phyloP scores from a whole-genome alignment of 148 eudicot species.

The Fagopyrum tataricum region DNA sequence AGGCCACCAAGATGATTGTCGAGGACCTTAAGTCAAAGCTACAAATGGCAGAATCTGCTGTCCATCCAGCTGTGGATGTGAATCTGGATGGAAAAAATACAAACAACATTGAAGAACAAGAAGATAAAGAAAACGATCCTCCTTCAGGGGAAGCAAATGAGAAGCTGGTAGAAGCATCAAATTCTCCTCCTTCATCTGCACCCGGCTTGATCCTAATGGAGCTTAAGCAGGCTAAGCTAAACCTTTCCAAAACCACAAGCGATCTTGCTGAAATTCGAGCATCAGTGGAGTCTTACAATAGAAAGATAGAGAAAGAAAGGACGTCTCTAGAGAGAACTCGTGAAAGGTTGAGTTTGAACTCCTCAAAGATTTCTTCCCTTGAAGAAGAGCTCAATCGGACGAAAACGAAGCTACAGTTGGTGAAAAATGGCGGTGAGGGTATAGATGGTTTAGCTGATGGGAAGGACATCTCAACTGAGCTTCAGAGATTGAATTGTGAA shows the following conservation, averaged over 20 bases:
- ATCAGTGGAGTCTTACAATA: conserved; percentile 61
- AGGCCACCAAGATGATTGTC: conserved; percentile 59
- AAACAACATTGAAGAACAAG: conserved; percentile 22
- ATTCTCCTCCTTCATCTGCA: conserved; percentile 33
- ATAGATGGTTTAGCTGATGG: conserved; percentile 24
- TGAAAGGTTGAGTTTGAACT: conserved; percentile 54
- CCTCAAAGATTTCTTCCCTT: conserved; percentile 55
- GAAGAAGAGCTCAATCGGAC: conserved; percentile 64
- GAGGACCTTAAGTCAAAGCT: conserved; percentile 76
- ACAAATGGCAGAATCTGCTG: conserved; percentile 50
- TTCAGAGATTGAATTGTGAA: conserved; percentile 59
- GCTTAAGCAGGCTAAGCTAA: conserved; percentile 77
- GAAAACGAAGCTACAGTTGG: conserved; percentile 31
- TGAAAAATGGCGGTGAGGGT: conserved; percentile 21
- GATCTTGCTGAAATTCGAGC: conserved; percentile 79
- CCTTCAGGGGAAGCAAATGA: conserved; percentile 20
- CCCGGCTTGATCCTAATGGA: conserved; percentile 68
- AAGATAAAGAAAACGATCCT: conserved; percentile 39
- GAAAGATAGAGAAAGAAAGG: conserved; percentile 72
- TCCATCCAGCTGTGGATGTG: conserved; percentile 19
- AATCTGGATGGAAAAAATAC: conserved; percentile 14
- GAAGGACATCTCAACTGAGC: conserved; percentile 43
- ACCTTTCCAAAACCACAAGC: conserved; percentile 65
- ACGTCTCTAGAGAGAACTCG: conserved; percentile 72
- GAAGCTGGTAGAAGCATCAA: conserved; percentile 15